These are phyloP conservation scores for Ottelia alismoides DNA, from an alignment of 106 monocot genomes.

Conservation along the genomic window DNA sequence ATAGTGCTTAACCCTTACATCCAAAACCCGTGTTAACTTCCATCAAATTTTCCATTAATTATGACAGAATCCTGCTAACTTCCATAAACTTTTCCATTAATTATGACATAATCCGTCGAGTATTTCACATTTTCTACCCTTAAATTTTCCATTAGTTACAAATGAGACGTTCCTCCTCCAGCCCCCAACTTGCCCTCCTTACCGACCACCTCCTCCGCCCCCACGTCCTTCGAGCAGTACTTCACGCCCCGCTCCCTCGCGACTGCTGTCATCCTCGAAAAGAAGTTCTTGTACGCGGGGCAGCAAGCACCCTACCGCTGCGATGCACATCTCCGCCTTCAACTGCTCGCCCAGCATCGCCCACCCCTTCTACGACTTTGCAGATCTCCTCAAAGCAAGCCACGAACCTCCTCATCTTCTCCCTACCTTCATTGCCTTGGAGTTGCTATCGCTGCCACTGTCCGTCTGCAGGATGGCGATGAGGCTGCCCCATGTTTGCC, in stretches of 20 bases:
- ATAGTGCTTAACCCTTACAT: too few species aligned
- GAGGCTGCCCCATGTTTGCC: slow-evolving; percentile 43
- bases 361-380: slow-evolving; percentile 23
- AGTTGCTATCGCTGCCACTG: background rate
- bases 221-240: slow-evolving; percentile 26
- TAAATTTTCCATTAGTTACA: too few species aligned
- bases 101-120: too few species aligned
- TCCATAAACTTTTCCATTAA: too few species aligned
- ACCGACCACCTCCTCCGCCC: slow-evolving; percentile 13
- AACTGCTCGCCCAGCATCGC: slow-evolving; percentile 32
- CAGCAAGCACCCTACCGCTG: slow-evolving; percentile 12
- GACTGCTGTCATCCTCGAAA: slow-evolving; percentile 4
- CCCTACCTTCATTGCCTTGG: background rate
- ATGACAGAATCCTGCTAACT: too few species aligned
- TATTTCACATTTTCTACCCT: too few species aligned
- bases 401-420: slow-evolving; percentile 12
- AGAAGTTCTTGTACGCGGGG: slow-evolving; percentile 29
- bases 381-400: slow-evolving; percentile 28
- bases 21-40: too few species aligned
- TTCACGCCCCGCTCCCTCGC: slow-evolving; percentile 15
- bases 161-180: too few species aligned
- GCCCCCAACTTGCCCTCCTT: too few species aligned
- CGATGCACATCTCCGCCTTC: slow-evolving; percentile 15
- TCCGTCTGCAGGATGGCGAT: slow-evolving; percentile 25
- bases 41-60: too few species aligned